phyloP scores from a whole-genome alignment of 148 eudicot genomes.

The Arctostaphylos glauca region DNA sequence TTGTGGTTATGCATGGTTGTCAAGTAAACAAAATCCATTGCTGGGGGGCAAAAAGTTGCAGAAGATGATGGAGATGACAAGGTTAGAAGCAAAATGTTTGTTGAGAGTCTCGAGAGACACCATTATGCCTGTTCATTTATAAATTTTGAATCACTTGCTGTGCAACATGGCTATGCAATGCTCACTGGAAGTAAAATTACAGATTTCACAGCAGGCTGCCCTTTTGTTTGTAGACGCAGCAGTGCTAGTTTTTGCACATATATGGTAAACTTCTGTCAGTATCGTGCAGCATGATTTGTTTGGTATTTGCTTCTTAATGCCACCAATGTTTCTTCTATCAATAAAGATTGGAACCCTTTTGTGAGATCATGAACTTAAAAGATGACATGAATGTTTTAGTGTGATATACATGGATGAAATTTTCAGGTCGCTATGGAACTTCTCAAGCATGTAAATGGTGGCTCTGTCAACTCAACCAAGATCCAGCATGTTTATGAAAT shows the following conservation, averaged over 20 bases:
- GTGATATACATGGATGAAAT: not conserved
- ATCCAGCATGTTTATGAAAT: conserved; percentile 41
- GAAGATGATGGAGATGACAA: not conserved
- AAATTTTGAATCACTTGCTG: not conserved
- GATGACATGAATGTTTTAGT: not conserved
- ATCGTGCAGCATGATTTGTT: not conserved
- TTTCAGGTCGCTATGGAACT: conserved; percentile 69
- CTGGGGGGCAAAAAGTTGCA: not conserved
- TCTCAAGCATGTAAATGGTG: conserved; percentile 36
- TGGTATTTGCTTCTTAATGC: not conserved
- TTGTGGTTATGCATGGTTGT: not conserved
- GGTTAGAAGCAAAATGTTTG: not conserved
- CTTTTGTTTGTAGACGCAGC: not conserved
- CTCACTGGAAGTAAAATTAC: not conserved
- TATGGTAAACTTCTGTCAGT: not conserved
- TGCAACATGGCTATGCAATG: not conserved
- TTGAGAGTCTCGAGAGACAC: not conserved
- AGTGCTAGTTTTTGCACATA: not conserved
- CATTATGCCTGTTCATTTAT: not conserved
- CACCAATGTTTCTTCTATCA: not conserved
- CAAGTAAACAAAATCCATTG: not conserved
- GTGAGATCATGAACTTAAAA: not conserved
- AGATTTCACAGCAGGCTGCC: not conserved
- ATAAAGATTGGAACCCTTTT: not conserved
- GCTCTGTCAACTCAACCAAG: conserved; percentile 26